A percentile compares a stretch with the other conserved stretches of the same genome.
Conservation (phyloP, 768 basidiomycete species). For the Termitomyces titanicus region DNA sequence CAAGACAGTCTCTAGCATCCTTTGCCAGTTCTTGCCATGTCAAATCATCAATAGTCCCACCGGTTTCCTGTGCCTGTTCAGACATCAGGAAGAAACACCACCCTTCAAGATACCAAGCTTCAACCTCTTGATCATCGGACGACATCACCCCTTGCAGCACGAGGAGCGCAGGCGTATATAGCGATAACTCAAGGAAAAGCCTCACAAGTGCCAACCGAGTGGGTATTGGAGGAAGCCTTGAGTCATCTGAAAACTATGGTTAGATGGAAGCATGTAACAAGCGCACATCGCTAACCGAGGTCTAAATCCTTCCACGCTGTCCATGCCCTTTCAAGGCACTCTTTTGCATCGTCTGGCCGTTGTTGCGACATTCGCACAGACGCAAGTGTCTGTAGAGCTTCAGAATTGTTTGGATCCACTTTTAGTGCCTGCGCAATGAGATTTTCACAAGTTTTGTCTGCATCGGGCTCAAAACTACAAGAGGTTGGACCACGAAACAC, state of each 20-base stretch:
- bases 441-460: slow-evolving; percentile 78
- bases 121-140: slow-evolving; percentile 80
- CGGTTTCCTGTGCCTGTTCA: slow-evolving; percentile 61
- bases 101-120: slow-evolving; percentile 93
- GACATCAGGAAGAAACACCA: slow-evolving; percentile 90
- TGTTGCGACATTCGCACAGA: slow-evolving; percentile 89
- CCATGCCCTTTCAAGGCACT: slow-evolving; percentile 67
- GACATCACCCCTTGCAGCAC: slow-evolving; percentile 79
- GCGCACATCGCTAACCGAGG: slow-evolving; percentile 23
- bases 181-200: slow-evolving; percentile 72
- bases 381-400: slow-evolving; percentile 76
- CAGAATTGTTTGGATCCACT: slow-evolving; percentile 70
- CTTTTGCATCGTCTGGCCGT: slow-evolving; percentile 76
- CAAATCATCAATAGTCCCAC: slow-evolving; percentile 46
- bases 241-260: slow-evolving; percentile 45
- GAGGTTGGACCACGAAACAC: background rate
- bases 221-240: slow-evolving; percentile 66
- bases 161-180: slow-evolving; percentile 68
- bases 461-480: slow-evolving; percentile 73
- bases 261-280: background rate
- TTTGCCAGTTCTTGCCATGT: slow-evolving; percentile 76
- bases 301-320: slow-evolving; percentile 68
- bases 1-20: slow-evolving; percentile 77
- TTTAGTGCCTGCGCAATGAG: slow-evolving; percentile 71
- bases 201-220: slow-evolving; percentile 73